phyloP scores from a whole-genome alignment of 768 basidiomycete genomes.

The Suillus plorans region DNA sequence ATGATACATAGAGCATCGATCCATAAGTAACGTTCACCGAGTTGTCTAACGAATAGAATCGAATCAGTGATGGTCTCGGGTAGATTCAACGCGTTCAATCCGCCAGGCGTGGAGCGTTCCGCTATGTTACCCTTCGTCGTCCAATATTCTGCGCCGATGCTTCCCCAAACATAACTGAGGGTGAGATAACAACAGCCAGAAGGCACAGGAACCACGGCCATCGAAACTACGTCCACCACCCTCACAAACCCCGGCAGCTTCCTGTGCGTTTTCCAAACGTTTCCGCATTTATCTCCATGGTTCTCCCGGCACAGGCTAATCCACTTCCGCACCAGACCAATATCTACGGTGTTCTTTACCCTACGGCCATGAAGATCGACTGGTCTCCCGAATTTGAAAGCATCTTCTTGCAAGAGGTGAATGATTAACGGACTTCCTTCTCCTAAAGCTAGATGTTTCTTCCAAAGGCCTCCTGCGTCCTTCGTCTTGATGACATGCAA shows the following conservation, averaged over 20 bases:
- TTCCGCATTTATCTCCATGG: neutral
- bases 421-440: neutral
- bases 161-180: conserved; percentile 11
- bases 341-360: neutral
- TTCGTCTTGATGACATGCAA: neutral
- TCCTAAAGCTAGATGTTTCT: neutral
- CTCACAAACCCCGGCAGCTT: conserved; percentile 1
- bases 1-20: neutral
- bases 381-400: conserved; percentile 3
- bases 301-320: neutral
- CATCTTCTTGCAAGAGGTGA: conserved; percentile 7
- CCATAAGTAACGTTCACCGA: conserved; percentile 11
- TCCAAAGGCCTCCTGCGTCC: neutral
- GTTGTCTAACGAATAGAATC: conserved; percentile 1
- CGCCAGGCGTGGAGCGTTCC: neutral
- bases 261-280: conserved; percentile 2
- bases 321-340: neutral
- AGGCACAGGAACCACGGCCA: conserved; percentile 6
- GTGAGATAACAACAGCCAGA: conserved; percentile 4
- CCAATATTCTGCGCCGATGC: conserved; percentile 4
- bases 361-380: conserved; percentile 9
- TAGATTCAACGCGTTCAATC: neutral
- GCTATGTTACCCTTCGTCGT: conserved; percentile 4
- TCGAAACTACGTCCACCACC: conserved; percentile 4
- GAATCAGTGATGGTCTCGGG: conserved; percentile 9